Conservation (phyloP, 805 yeast species). For the Vanderwaltozyma verrucispora region DNA sequence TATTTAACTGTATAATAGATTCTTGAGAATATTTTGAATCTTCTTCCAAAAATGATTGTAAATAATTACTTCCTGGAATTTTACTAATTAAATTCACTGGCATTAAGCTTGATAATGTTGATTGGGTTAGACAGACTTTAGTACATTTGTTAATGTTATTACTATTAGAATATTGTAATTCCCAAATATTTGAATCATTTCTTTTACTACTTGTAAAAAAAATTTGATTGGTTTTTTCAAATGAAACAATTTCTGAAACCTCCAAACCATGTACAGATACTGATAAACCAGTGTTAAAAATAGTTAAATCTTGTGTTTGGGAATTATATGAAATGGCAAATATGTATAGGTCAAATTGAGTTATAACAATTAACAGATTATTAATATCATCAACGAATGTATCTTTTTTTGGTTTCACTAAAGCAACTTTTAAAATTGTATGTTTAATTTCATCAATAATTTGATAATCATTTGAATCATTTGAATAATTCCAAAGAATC, state of each 20-base stretch:
- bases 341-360: constrained; percentile 68
- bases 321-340: constrained; percentile 53
- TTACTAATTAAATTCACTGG: constrained; percentile 31
- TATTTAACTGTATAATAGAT: constrained; percentile 47
- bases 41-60: constrained; percentile 30
- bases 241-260: constrained; percentile 50
- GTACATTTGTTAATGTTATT: constrained; percentile 64
- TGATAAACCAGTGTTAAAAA: constrained; percentile 74
- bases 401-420: constrained; percentile 73
- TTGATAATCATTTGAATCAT: constrained; percentile 53
- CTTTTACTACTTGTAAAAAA: constrained; percentile 67
- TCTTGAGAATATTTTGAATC: constrained; percentile 37
- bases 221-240: constrained; percentile 61
- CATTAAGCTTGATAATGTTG: constrained; percentile 42
- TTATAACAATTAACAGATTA: constrained; percentile 63
- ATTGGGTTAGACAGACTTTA: constrained; percentile 73
- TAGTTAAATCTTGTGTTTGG: constrained; percentile 41
- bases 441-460: constrained; percentile 76
- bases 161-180: constrained; percentile 78
- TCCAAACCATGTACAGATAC: constrained; percentile 73
- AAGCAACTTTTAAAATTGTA: constrained; percentile 61
- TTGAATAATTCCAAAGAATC: constrained; percentile 67
- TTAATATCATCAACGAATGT: constrained; percentile 73
- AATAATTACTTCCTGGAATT: constrained; percentile 30
- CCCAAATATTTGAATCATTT: constrained; percentile 78